Evolutionary conservation across 176 grass and related monocot genomes (phyloP), one percentile per base, ranked within the genome.

Genomic region (Hordeum marinum): DNA sequence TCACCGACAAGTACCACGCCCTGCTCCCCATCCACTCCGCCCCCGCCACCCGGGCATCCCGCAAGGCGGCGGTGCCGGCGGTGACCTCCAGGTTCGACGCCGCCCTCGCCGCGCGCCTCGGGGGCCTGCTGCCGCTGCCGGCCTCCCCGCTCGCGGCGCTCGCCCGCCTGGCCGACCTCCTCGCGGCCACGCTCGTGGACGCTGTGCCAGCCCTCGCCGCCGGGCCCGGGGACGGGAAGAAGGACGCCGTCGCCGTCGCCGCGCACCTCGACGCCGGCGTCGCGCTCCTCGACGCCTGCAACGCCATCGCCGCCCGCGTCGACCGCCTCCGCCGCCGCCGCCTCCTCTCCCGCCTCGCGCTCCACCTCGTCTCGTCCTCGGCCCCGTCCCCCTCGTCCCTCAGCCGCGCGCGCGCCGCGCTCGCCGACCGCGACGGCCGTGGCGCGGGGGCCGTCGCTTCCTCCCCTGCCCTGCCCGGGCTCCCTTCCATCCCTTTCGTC

Each of bases 201-300:
- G 83, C 82, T 7, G 83, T 27, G 6, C 15, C 75, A 20, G 85
- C 85, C 35, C 81, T 94, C 71, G 14, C 86, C 34, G 75, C 91
- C 64, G 37, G 0, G 46, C 46, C 80, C 50, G 80, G 24, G 0
- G 36, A 63, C 12, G 77, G 40, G 50, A 54, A 9, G 7, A 40
- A 54, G 41, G 83, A 76, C 87, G 32, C 82, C 1, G 8, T 72
- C 35, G 79, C 81, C n/a, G 85, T 89, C n/a, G 70, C 90, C 18
- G 68, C 45, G 0, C 87, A 90, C 46, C 75, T 90, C 4, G 90
- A 93, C 79, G 63, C 90, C 1, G 83, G 87, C 10, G 80, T 98
- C 62, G 75, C 76, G 75, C 87, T 98, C 61, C 93, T 98, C 13
- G 89, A 95, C 79, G 77, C 89, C 55, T 91, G 89, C 91, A 95